Percentiles rank a stretch among this genome's conserved stretches.
These are phyloP conservation scores for Phytophthora agathidicida DNA, from an alignment of 352 stramenopile species.

Conservation along the genomic window DNA sequence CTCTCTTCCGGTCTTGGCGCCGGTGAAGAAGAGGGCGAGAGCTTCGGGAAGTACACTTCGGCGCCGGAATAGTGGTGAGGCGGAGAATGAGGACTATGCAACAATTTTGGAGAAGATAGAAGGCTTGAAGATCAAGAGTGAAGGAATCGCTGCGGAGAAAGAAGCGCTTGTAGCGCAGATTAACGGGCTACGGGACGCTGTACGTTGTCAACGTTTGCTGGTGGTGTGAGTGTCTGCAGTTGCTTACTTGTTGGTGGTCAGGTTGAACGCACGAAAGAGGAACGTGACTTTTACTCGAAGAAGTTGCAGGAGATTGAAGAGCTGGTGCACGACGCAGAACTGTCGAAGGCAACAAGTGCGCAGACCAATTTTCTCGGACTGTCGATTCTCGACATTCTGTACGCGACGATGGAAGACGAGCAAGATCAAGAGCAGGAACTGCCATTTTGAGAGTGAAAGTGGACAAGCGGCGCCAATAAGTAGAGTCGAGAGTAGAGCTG, in stretches of 20 bases:
- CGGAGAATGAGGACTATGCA: background rate
- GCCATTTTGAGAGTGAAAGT: conserved; percentile 5
- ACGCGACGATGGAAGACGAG: conserved; percentile 61
- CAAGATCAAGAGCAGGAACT: background rate
- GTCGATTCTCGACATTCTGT: conserved; percentile 78
- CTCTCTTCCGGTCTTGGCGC: background rate
- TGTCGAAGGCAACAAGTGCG: conserved; percentile 32
- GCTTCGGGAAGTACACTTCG: conserved; percentile 19
- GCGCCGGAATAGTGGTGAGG: background rate
- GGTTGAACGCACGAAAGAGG: conserved; percentile 80
- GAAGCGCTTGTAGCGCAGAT: background rate
- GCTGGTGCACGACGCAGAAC: conserved; percentile 80
- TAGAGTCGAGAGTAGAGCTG: background rate
- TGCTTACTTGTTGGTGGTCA: conserved; percentile 22
- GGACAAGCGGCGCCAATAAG: background rate
- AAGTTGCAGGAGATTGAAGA: conserved; percentile 97
- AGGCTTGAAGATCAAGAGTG: conserved; percentile 5
- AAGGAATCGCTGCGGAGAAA: conserved; percentile 1
- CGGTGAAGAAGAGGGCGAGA: background rate
- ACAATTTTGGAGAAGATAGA: conserved; percentile 10
- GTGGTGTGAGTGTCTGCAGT: background rate
- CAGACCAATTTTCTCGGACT: conserved; percentile 53
- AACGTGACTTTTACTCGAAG: conserved; percentile 98
- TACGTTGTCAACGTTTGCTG: background rate
- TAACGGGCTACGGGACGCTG: background rate